Percentiles rank a stretch among this genome's conserved stretches.
phyloP scores from a whole-genome alignment of 2,329 filamentous ascomycete species.

The Colletotrichum scovillei region DNA sequence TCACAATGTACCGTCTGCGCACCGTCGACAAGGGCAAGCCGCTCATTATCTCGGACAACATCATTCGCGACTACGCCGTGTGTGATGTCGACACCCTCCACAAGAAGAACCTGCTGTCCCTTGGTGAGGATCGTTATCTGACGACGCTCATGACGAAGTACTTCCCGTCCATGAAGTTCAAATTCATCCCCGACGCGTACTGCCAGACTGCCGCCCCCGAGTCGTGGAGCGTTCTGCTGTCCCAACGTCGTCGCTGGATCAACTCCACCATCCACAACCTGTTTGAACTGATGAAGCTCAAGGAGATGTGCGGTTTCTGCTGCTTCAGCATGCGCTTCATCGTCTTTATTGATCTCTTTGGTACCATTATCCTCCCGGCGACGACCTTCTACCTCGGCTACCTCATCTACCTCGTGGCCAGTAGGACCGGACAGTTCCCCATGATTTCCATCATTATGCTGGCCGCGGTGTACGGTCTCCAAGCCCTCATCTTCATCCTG shows the following conservation, averaged over 20 bases:
- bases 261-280: slow-evolving; percentile 99
- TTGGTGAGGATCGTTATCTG: slow-evolving; percentile 96
- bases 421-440: slow-evolving; percentile 79
- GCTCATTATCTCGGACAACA: slow-evolving; percentile 88
- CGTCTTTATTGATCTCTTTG: slow-evolving; percentile 92
- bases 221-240: slow-evolving; percentile 92
- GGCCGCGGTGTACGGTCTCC: slow-evolving; percentile 92
- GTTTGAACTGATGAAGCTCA: slow-evolving; percentile 87
- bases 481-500: slow-evolving; percentile 95
- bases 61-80: slow-evolving; percentile 90
- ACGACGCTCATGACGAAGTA: slow-evolving; percentile 99
- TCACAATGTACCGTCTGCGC: slow-evolving; percentile 97
- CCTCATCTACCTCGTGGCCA: slow-evolving; percentile 83
- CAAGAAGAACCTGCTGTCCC: slow-evolving; percentile 93
- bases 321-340: slow-evolving; percentile 99
- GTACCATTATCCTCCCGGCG: slow-evolving; percentile 91
- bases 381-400: slow-evolving; percentile 89
- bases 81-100: slow-evolving; percentile 94
- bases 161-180: slow-evolving; percentile 95
- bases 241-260: slow-evolving; percentile 99
- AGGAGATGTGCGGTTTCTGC: slow-evolving; percentile 98
- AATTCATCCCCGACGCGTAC: slow-evolving; percentile 93
- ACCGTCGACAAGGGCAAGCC: slow-evolving; percentile 95
- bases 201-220: slow-evolving; percentile 95
- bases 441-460: slow-evolving; percentile 90